Percentiles rank a stretch among this genome's conserved stretches.
Conservation (phyloP, 2,329 filamentous ascomycete species). For the Knoxdaviesia capensis region DNA sequence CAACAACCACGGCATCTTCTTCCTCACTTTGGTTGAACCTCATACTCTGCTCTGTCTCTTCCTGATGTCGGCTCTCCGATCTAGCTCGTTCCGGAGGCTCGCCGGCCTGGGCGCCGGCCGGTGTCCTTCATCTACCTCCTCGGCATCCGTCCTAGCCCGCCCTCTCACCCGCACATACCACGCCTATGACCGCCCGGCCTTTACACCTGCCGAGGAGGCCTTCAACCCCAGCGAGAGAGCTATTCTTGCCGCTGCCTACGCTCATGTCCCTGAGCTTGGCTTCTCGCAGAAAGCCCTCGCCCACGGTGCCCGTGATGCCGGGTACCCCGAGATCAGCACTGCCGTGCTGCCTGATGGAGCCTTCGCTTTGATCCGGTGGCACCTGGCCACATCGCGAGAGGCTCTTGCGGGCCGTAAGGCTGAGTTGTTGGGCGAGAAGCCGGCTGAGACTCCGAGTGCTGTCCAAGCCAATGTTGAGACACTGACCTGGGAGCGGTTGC, state of each 20-base stretch:
- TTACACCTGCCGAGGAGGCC: slow-evolving; percentile 23
- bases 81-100: neutral
- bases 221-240: slow-evolving; percentile 50
- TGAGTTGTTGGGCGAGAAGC: slow-evolving; percentile 17
- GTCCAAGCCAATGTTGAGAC: slow-evolving; percentile 45
- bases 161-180: slow-evolving; percentile 35
- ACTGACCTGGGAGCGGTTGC: slow-evolving; percentile 57
- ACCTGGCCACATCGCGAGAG: slow-evolving; percentile 47
- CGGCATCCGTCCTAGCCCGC: neutral
- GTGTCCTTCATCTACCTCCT: neutral
- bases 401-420: slow-evolving; percentile 26
- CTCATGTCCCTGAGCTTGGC: slow-evolving; percentile 60
- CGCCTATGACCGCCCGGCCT: slow-evolving; percentile 45
- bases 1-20: too few species aligned
- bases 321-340: slow-evolving; percentile 70
- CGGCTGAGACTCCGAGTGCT: slow-evolving; percentile 15
- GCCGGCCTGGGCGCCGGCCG: neutral
- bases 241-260: slow-evolving; percentile 66
- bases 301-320: slow-evolving; percentile 62
- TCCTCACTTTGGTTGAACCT: too few species aligned
- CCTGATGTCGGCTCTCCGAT: too few species aligned
- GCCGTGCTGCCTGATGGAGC: slow-evolving; percentile 63
- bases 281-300: slow-evolving; percentile 59
- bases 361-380: slow-evolving; percentile 65
- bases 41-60: too few species aligned